Conservation (phyloP, 2,329 filamentous ascomycete genomes). For the Sordariomycetes sp. region DNA sequence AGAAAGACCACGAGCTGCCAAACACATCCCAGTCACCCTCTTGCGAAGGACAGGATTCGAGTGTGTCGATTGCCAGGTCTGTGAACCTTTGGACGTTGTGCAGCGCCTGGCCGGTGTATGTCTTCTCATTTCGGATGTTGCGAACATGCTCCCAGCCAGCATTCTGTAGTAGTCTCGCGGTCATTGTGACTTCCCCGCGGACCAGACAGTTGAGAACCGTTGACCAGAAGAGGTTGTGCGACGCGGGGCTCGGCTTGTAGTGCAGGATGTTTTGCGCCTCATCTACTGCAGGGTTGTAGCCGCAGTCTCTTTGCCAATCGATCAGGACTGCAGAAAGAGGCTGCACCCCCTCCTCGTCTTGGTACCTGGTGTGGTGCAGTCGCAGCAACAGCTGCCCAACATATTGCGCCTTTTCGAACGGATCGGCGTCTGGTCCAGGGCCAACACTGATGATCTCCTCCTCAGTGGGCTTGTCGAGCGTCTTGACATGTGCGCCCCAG, state of each 20-base stretch:
- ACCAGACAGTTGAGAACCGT: slow-evolving; percentile 65
- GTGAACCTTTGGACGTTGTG: slow-evolving; percentile 68
- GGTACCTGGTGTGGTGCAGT: slow-evolving; percentile 59
- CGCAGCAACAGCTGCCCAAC: slow-evolving; percentile 70
- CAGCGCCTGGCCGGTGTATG: slow-evolving; percentile 69
- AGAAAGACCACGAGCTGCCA: slow-evolving; percentile 74
- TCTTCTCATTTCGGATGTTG: slow-evolving; percentile 52
- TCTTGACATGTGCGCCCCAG: slow-evolving; percentile 41
- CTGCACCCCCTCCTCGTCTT: slow-evolving; percentile 28
- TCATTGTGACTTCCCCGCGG: slow-evolving; percentile 62
- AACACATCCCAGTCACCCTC: slow-evolving; percentile 73
- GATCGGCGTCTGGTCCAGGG: slow-evolving; percentile 49
- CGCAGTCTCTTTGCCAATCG: slow-evolving; percentile 63
- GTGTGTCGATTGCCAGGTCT: slow-evolving; percentile 55
- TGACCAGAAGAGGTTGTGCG: slow-evolving; percentile 77
- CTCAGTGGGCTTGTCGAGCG: slow-evolving; percentile 24
- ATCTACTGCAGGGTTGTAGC: slow-evolving; percentile 63
- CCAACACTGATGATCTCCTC: slow-evolving; percentile 55
- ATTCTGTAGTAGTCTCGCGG: slow-evolving; percentile 58
- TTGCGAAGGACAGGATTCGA: slow-evolving; percentile 65
- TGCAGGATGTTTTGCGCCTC: slow-evolving; percentile 58
- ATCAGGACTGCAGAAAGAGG: slow-evolving; percentile 71
- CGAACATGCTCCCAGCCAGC: slow-evolving; percentile 74
- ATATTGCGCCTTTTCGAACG: slow-evolving; percentile 69
- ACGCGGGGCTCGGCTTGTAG: slow-evolving; percentile 62